phyloP scores from a whole-genome alignment of 2,329 filamentous ascomycete species.

The Microcyclospora pomicola region DNA sequence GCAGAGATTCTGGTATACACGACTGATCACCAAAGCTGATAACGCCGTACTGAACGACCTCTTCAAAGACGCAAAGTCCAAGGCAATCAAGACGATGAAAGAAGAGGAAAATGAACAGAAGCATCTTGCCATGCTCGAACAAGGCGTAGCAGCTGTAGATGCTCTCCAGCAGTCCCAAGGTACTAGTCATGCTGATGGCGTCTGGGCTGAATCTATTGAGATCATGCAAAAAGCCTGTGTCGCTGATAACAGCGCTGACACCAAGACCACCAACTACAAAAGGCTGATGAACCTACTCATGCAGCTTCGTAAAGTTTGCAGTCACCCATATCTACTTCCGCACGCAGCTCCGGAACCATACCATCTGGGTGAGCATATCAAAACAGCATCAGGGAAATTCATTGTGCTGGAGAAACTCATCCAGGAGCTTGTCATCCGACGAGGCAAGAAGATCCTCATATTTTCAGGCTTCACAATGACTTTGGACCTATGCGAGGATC shows the following conservation, averaged over 20 bases:
- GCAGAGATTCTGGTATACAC: constrained; percentile 45
- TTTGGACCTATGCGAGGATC: constrained; percentile 39
- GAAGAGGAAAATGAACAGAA: constrained; percentile 25
- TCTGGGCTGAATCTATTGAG: constrained; percentile 34
- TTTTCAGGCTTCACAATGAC: constrained; percentile 42
- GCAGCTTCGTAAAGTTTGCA: constrained; percentile 43
- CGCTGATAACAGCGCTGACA: constrained; percentile 18
- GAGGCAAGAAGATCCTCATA: constrained; percentile 42
- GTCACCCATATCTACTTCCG: constrained; percentile 40
- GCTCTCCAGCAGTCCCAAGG: constrained; percentile 1
- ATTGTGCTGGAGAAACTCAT: constrained; percentile 40
- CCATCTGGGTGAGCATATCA: constrained; percentile 33
- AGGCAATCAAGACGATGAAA: constrained; percentile 28
- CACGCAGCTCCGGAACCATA: constrained; percentile 34
- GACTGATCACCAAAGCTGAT: constrained; percentile 42
- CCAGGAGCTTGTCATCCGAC: constrained; percentile 34
- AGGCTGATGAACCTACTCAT: constrained; percentile 42
- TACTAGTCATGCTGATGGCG: constrained; percentile 5
- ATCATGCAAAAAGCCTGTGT: constrained; percentile 28
- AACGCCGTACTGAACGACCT: constrained; percentile 38
- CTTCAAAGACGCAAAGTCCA: constrained; percentile 34
- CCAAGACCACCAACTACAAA: constrained; percentile 18
- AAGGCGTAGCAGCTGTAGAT: constrained; percentile 20
- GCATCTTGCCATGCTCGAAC: constrained; percentile 14
- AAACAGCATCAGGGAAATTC: constrained; percentile 42